These are phyloP conservation scores for Sodiomyces alkalinus DNA, from an alignment of 2,329 filamentous ascomycete species.

Conservation along the genomic window DNA sequence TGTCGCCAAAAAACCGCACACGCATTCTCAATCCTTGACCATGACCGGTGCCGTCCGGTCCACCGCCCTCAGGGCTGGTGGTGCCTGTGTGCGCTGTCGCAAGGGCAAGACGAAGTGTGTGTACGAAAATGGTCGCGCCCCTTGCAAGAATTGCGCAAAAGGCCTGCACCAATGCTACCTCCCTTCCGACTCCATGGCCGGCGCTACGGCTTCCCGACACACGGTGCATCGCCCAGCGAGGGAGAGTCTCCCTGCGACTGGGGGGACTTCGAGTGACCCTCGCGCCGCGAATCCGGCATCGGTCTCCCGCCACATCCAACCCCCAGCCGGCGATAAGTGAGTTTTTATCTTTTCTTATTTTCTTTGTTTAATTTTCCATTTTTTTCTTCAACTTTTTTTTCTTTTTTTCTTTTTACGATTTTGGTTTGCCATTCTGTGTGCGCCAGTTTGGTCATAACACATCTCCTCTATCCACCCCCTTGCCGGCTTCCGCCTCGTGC, in stretches of 20 bases:
- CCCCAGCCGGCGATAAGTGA: constrained; percentile 36
- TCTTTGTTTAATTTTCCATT: constrained; percentile 2
- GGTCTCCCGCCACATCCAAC: constrained; percentile 30
- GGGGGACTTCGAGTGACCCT: constrained; percentile 26
- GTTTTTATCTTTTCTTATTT: constrained; percentile 14
- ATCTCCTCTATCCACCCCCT: constrained; percentile 1
- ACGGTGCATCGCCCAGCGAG: constrained; percentile 32
- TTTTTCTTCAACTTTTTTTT: constrained; percentile 2
- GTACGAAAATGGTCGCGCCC: constrained; percentile 46
- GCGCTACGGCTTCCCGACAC: constrained; percentile 39
- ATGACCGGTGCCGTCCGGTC: constrained; percentile 38
- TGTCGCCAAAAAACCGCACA: too few species aligned
- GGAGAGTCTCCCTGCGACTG: constrained; percentile 38
- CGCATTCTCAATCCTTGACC: too few species aligned
- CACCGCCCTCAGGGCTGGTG: constrained; percentile 44
- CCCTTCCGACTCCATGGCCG: constrained; percentile 44
- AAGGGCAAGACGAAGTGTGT: constrained; percentile 51
- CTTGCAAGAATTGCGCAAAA: constrained; percentile 49
- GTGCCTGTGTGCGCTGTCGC: constrained; percentile 46
- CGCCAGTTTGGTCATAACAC: too few species aligned
- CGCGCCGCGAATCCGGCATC: constrained; percentile 28
- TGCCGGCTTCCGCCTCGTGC: background rate
- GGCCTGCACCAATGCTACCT: constrained; percentile 50
- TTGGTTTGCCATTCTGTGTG: too few species aligned
- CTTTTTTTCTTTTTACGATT: constrained; percentile 4